Conservation (phyloP, 805 yeast species). For the Ogataea trehaloabstinens region DNA sequence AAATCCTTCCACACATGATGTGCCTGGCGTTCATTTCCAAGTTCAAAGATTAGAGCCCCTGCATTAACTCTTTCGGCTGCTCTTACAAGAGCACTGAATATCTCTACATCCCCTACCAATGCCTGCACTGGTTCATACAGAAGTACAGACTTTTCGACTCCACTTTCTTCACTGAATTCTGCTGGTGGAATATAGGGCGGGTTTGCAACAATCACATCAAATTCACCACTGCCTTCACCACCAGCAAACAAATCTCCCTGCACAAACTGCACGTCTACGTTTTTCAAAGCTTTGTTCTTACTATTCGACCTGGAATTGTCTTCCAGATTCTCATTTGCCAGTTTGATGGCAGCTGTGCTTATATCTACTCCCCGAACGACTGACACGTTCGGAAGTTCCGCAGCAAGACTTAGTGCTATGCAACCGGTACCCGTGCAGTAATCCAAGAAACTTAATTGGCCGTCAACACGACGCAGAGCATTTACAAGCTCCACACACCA, state of each 20-base stretch:
- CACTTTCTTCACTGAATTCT: slow-evolving; percentile 40
- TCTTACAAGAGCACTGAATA: slow-evolving; percentile 55
- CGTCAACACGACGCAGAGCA: slow-evolving; percentile 7
- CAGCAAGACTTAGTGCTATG: slow-evolving; percentile 55
- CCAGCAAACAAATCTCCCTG: slow-evolving; percentile 22
- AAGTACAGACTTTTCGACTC: slow-evolving; percentile 64
- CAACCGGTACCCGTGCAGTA: slow-evolving; percentile 92
- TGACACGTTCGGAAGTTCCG: slow-evolving; percentile 19
- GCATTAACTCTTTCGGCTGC: slow-evolving; percentile 43
- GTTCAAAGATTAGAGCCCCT: slow-evolving; percentile 68
- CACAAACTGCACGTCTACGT: slow-evolving; percentile 12
- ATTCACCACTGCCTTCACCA: slow-evolving; percentile 2
- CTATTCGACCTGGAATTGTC: slow-evolving; percentile 7
- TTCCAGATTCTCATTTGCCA: slow-evolving; percentile 47
- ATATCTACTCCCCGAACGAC: slow-evolving; percentile 55
- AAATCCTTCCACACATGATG: slow-evolving; percentile 15
- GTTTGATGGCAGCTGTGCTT: slow-evolving; percentile 47
- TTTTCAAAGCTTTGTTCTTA: slow-evolving; percentile 3
- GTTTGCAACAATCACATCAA: slow-evolving; percentile 70
- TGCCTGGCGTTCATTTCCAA: slow-evolving; percentile 65
- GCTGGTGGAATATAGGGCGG: slow-evolving; percentile 79
- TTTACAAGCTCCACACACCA: slow-evolving; percentile 57
- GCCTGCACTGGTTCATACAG: slow-evolving; percentile 76
- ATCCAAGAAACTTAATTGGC: slow-evolving; percentile 47
- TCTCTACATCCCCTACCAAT: slow-evolving; percentile 72